Evolutionary conservation across 2,329 filamentous ascomycete genomes (phyloP).

Genomic region (Leptosphaerulina australis): DNA sequence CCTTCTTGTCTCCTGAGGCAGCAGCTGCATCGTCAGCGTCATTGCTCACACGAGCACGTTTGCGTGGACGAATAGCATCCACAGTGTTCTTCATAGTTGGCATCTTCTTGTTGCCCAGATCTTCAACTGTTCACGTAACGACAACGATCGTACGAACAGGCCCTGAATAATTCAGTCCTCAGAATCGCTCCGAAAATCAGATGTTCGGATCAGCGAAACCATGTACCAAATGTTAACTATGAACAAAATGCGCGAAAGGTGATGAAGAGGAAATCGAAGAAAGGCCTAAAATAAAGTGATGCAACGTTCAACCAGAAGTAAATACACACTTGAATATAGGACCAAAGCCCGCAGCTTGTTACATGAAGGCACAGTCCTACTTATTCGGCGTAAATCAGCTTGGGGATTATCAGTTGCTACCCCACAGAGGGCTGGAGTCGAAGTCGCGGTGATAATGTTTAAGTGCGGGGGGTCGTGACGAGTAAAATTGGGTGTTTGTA

Average conservation of each 20-base stretch:
- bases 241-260: not conserved
- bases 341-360: not conserved
- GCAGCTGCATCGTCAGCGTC: constrained; percentile 33
- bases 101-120: not conserved
- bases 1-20: constrained; percentile 54
- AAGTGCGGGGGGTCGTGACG: not conserved
- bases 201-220: not conserved
- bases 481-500: constrained; percentile 4
- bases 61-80: constrained; percentile 24
- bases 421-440: not conserved
- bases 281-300: constrained; percentile 7
- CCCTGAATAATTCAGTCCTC: not conserved
- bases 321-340: not conserved
- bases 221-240: not conserved
- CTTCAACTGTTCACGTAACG: too few relatives aligned
- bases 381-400: not conserved
- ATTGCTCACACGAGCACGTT: constrained; percentile 40
- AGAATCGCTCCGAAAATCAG: too few relatives aligned
- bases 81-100: constrained; percentile 33
- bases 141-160: not conserved
- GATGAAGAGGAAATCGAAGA: not conserved
- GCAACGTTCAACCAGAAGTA: constrained; percentile 17
- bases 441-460: not conserved
- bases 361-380: constrained; percentile 3
- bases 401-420: not conserved